Conservation (phyloP, 2,329 filamentous ascomycete genomes). For the Botrytis porri region DNA sequence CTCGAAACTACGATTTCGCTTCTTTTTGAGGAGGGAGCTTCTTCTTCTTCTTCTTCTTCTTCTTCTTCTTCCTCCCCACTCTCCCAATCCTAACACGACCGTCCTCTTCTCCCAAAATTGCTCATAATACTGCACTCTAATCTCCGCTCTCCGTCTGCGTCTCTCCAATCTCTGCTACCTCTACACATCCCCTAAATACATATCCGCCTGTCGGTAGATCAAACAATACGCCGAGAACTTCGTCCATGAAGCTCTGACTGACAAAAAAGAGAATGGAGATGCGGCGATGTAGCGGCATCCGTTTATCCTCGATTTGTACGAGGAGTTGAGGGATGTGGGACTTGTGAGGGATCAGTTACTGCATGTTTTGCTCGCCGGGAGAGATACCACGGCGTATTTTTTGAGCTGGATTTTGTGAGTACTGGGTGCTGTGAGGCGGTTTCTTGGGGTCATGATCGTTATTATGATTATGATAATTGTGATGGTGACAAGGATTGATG, state of each 20-base stretch:
- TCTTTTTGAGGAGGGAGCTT: conserved; percentile 48
- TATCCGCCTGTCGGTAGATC: conserved; percentile 26
- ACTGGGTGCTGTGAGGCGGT: too few species aligned
- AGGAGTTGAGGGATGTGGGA: conserved; percentile 39
- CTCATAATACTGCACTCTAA: conserved; percentile 1
- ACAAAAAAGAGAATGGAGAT: conserved; percentile 39
- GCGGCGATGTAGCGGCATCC: background rate
- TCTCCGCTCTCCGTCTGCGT: conserved; percentile 36
- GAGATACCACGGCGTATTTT: conserved; percentile 44
- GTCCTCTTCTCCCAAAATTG: background rate
- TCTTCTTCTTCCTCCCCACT: background rate
- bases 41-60: too few species aligned
- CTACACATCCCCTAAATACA: conserved; percentile 24
- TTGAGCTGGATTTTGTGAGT: conserved; percentile 42
- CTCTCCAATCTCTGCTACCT: conserved; percentile 24
- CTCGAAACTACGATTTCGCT: conserved; percentile 55
- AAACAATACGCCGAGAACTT: conserved; percentile 23
- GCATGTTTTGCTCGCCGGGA: conserved; percentile 41
- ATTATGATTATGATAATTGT: too few species aligned
- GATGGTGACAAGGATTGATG: too few species aligned
- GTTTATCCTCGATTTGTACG: background rate
- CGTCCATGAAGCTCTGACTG: background rate
- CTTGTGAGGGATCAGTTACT: conserved; percentile 37
- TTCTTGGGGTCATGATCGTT: too few species aligned
- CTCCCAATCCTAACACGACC: background rate